A percentile compares a stretch with the other conserved stretches of the same genome.
These are phyloP conservation scores for Citrus sp. DNA, from an alignment of 345 rosid genomes.

Conservation along the genomic window DNA sequence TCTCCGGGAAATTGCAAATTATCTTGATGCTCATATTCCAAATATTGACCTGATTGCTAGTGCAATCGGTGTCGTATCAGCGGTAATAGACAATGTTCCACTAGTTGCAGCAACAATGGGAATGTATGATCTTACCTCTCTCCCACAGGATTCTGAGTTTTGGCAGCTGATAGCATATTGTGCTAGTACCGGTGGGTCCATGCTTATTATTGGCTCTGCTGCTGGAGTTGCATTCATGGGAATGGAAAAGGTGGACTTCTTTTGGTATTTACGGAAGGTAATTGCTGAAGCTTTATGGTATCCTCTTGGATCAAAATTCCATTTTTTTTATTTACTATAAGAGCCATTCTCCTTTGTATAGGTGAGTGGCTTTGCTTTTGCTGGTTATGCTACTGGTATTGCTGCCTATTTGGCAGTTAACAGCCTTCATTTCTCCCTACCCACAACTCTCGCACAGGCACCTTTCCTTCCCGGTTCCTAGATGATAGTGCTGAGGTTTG, in stretches of 20 bases:
- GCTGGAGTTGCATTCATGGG: conserved; percentile 99
- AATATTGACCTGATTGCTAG: conserved; percentile 76
- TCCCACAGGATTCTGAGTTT: conserved; percentile 81
- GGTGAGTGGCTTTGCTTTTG: conserved; percentile 95
- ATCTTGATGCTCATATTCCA: conserved; percentile 79
- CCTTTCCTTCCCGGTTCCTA: conserved; percentile 60
- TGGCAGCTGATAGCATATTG: conserved; percentile 97
- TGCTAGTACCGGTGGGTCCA: conserved; percentile 95
- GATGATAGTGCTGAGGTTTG: background rate
- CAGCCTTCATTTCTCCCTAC: conserved; percentile 41
- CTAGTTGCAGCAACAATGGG: conserved; percentile 97
- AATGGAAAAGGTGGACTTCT: conserved; percentile 97
- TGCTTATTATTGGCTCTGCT: conserved; percentile 90
- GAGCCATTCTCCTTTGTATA: conserved; percentile 25
- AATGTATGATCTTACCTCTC: conserved; percentile 84
- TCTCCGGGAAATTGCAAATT: conserved; percentile 88
- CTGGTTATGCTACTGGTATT: conserved; percentile 84
- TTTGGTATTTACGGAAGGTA: conserved; percentile 93
- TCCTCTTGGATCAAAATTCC: background rate
- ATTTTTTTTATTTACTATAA: background rate
- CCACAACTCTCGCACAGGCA: conserved; percentile 57
- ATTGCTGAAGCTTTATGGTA: background rate
- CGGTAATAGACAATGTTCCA: conserved; percentile 89
- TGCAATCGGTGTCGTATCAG: conserved; percentile 80
- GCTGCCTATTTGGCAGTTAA: conserved; percentile 51